phyloP scores from a whole-genome alignment of 495 filamentous ascomycete species.

The Xanthoparmelia taractica region DNA sequence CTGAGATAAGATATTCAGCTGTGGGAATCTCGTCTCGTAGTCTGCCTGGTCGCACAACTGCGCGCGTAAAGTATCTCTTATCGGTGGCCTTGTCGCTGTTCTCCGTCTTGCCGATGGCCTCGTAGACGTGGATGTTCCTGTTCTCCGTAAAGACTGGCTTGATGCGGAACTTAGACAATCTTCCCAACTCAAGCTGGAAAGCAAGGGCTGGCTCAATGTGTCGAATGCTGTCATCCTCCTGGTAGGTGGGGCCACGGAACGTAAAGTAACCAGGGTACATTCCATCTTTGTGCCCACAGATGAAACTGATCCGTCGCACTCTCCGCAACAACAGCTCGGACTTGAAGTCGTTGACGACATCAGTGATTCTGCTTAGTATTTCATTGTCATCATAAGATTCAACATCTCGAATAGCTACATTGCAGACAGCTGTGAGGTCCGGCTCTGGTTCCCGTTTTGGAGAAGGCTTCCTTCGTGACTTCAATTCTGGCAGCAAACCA shows the following conservation, averaged over 20 bases:
- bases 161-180: conserved; percentile 93
- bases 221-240: conserved; percentile 89
- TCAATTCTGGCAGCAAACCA: conserved; percentile 63
- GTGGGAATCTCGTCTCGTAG: conserved; percentile 95
- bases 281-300: conserved; percentile 90
- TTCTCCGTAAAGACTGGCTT: conserved; percentile 98
- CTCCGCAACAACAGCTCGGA: conserved; percentile 71
- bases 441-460: conserved; percentile 42
- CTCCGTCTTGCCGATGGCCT: conserved; percentile 85
- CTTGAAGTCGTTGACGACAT: conserved; percentile 72
- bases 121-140: conserved; percentile 97
- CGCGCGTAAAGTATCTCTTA: conserved; percentile 96
- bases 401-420: conserved; percentile 83
- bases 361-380: conserved; percentile 63
- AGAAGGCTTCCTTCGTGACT: conserved; percentile 54
- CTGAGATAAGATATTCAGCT: conserved; percentile 94
- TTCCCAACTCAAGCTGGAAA: conserved; percentile 93
- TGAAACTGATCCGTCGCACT: conserved; percentile 87
- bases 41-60: conserved; percentile 83
- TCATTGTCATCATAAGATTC: conserved; percentile 81
- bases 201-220: conserved; percentile 93
- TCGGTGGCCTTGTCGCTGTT: conserved; percentile 67
- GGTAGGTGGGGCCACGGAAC: conserved; percentile 84
- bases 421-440: conserved; percentile 76
- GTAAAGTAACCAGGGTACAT: conserved; percentile 97